Base-by-base conservation (phyloP, 495 filamentous ascomycete species). In the Daldinia bambusicola region DNA sequence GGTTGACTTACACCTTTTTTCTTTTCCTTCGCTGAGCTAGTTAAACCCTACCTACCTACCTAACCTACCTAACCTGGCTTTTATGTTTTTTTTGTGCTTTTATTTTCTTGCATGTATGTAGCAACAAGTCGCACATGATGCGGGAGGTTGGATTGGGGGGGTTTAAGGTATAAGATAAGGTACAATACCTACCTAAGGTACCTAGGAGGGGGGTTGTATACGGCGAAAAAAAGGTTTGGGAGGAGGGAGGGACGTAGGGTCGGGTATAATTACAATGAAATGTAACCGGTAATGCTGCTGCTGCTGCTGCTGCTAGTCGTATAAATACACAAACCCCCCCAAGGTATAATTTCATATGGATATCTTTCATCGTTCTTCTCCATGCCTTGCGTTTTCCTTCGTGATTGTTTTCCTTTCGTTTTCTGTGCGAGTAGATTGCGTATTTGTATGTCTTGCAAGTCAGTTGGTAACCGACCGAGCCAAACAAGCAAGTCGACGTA, bases 131-230 rank as follows among this genome's bases (percentile, higher is more conserved):
- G 50, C 50, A 53, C 50, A 32, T 53, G 30, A 32, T 53, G 30
- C 50, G 22, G 14, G 50, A 32, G 50, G 50, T 32, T 53, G 50
- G 50, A 53, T 53, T 22, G 50, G 50, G 22, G 30, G n/a, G n/a
- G n/a, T n/a, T n/a, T n/a, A n/a, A n/a, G n/a, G n/a, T n/a, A n/a
- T n/a, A n/a, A n/a, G n/a, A n/a, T n/a, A n/a, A 26, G 26, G 26
- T 26, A 26, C 26, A 1, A 1, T 26, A 26, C 26, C 26, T 26
- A 26, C 26, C 26, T 26, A 26, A 26, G 26, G 26, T 26, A 26
- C n/a, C n/a, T n/a, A n/a, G n/a, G n/a, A 16, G 40, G n/a, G 13
- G 40, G 50, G 50, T n/a, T n/a, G 50, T 30, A 26, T 53, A 32
- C 30, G 26, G 50, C 14, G 50, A 10, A 16, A 53, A 20, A 26